Percentiles rank a stretch among this genome's conserved stretches.
phyloP scores from a whole-genome alignment of 495 filamentous ascomycete species.

The Penicillium cataractarum region DNA sequence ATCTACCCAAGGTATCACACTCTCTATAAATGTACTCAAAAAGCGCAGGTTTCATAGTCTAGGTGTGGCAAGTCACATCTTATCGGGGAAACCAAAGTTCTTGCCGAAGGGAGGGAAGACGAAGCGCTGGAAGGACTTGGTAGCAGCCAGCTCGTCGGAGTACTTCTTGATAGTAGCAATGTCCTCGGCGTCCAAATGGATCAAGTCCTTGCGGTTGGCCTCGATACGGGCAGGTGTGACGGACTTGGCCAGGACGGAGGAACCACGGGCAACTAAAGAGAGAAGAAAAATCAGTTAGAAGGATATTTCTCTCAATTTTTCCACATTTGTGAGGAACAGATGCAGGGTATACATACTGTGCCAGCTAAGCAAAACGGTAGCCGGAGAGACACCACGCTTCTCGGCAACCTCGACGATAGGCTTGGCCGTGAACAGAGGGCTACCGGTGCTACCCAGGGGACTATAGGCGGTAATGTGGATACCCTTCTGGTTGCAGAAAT shows the following conservation, averaged over 20 bases:
- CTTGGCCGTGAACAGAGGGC: conserved; percentile 69
- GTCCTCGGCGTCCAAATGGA: conserved; percentile 68
- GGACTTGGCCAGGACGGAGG: conserved; percentile 79
- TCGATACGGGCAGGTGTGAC: conserved; percentile 74
- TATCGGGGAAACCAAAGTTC: conserved; percentile 78
- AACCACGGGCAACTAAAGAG: conserved; percentile 65
- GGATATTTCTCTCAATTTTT: background rate
- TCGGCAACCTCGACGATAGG: conserved; percentile 70
- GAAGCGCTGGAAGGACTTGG: conserved; percentile 66
- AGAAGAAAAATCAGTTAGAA: conserved; percentile 3
- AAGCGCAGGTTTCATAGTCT: background rate
- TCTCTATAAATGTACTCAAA: background rate
- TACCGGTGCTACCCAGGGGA: conserved; percentile 77
- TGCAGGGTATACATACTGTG: conserved; percentile 57
- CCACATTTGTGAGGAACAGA: background rate
- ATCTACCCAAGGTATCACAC: background rate
- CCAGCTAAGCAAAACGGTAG: conserved; percentile 72
- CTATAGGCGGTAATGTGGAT: conserved; percentile 79
- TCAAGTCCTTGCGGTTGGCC: conserved; percentile 65
- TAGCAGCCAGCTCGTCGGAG: conserved; percentile 59
- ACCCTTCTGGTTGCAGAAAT: conserved; percentile 71
- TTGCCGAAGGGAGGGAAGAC: conserved; percentile 81
- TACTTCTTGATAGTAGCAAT: conserved; percentile 65
- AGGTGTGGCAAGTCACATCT: conserved; percentile 37
- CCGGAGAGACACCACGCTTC: conserved; percentile 65